These are phyloP conservation scores for Triadica sebifera DNA, from an alignment of 345 rosid genomes.

Conservation along the genomic window DNA sequence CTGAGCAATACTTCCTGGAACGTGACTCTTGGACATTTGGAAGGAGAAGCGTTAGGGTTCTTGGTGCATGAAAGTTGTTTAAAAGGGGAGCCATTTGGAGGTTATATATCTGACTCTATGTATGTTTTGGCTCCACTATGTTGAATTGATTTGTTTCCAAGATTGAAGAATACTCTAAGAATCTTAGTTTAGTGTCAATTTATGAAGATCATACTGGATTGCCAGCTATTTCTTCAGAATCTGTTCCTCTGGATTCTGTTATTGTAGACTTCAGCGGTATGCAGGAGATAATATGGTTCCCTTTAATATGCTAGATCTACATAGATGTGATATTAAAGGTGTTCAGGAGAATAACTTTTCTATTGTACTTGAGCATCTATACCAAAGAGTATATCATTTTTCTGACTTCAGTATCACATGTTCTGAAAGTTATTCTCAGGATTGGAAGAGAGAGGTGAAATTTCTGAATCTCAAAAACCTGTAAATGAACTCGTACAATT, in stretches of 20 bases:
- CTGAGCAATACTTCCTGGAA: not conserved
- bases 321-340: not conserved
- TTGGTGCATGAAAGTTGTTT: not conserved
- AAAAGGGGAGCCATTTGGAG: slow-evolving; percentile 3
- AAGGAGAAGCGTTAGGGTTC: not conserved
- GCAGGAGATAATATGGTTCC: not conserved
- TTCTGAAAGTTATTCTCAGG: slow-evolving; percentile 10
- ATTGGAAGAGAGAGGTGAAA: slow-evolving; percentile 1
- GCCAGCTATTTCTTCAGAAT: slow-evolving; percentile 7
- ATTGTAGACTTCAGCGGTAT: not conserved
- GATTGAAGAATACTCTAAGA: slow-evolving; percentile 15
- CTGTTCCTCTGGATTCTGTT: slow-evolving; percentile 3
- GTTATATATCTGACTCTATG: not conserved
- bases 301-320: not conserved
- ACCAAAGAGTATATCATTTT: not conserved
- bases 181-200: slow-evolving; percentile 1
- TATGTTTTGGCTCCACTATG: not conserved
- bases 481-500: not conserved
- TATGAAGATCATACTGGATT: slow-evolving; percentile 1
- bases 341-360: not conserved
- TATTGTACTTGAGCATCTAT: not conserved
- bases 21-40: not conserved
- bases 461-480: not conserved
- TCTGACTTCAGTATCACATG: not conserved
- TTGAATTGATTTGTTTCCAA: not conserved